These are phyloP conservation scores for Rhizomucor pusillus DNA, from an alignment of 371 early-diverging fungal species.

Conservation along the genomic window DNA sequence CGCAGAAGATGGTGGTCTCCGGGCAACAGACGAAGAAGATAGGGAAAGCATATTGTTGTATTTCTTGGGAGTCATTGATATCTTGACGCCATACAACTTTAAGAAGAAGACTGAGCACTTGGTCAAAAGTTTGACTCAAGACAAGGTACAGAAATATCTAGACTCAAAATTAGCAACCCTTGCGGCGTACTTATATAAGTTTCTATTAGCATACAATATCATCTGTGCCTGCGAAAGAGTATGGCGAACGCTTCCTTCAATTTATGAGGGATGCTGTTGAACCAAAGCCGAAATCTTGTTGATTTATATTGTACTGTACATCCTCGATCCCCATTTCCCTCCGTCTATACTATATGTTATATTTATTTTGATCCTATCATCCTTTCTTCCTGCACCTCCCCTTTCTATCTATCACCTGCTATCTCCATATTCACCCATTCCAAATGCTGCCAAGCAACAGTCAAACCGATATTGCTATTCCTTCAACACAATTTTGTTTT, in stretches of 20 bases:
- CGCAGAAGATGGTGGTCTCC: slow-evolving; percentile 88
- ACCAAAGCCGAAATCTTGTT: too few relatives aligned
- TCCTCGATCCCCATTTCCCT: too few relatives aligned
- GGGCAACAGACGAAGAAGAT: slow-evolving; percentile 74
- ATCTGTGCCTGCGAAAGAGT: slow-evolving; percentile 2
- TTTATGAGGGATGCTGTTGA: slow-evolving; percentile 3
- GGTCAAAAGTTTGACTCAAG: slow-evolving; percentile 81
- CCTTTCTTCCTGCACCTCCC: too few relatives aligned
- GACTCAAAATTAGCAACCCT: neutral
- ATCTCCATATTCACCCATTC: too few relatives aligned
- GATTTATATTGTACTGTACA: too few relatives aligned
- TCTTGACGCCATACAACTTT: slow-evolving; percentile 92
- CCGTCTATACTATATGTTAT: too few relatives aligned
- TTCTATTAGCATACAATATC: slow-evolving; percentile 4
- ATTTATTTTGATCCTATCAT: too few relatives aligned
- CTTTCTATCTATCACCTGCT: too few relatives aligned
- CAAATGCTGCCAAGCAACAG: too few relatives aligned
- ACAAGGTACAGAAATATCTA: slow-evolving; percentile 43
- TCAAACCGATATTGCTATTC: too few relatives aligned
- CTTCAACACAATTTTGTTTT: too few relatives aligned
- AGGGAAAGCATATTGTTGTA: slow-evolving; percentile 71
- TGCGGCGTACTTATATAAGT: neutral
- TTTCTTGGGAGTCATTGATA: slow-evolving; percentile 96
- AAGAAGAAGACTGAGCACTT: slow-evolving; percentile 87
- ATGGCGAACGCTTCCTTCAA: slow-evolving; percentile 7